Evolutionary conservation across 2,329 filamentous ascomycete genomes (phyloP).

Genomic region (Calonectria hongkongensis): DNA sequence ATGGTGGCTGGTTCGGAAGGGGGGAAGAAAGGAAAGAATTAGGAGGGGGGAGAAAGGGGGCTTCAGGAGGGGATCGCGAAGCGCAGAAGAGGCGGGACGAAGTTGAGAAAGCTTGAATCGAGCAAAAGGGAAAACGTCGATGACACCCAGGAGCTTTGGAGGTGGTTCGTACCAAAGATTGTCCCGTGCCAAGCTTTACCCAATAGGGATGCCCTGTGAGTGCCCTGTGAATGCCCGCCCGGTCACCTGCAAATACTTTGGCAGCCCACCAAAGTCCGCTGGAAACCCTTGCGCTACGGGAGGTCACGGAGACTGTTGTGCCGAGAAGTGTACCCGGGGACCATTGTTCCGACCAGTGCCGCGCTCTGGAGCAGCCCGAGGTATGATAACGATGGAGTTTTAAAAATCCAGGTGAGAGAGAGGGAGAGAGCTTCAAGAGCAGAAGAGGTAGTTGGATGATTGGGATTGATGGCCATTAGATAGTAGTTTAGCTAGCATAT

Average conservation of each 20-base stretch:
- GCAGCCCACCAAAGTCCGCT: slow-evolving; percentile 26
- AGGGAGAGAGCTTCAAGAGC: too few species aligned
- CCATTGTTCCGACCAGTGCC: slow-evolving; percentile 52
- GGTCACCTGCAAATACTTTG: slow-evolving; percentile 38
- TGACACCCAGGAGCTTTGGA: slow-evolving; percentile 53
- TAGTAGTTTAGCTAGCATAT: neutral
- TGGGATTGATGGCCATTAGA: neutral
- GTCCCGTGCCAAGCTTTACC: slow-evolving; percentile 55
- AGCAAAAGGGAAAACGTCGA: slow-evolving; percentile 52
- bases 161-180: slow-evolving; percentile 56
- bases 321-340: slow-evolving; percentile 48
- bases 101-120: slow-evolving; percentile 39
- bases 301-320: slow-evolving; percentile 53
- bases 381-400: neutral
- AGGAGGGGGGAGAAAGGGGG: slow-evolving; percentile 30
- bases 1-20: slow-evolving; percentile 70
- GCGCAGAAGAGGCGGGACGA: slow-evolving; percentile 36
- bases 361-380: slow-evolving; percentile 29
- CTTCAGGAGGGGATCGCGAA: slow-evolving; percentile 37
- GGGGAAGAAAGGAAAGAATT: slow-evolving; percentile 39
- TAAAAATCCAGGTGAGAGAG: neutral
- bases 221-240: slow-evolving; percentile 30
- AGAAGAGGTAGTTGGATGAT: neutral
- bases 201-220: slow-evolving; percentile 47
- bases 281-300: slow-evolving; percentile 51